Evolutionary conservation across 2,329 filamentous ascomycete genomes (phyloP).

Genomic region (Thielaviopsis ethacetica): DNA sequence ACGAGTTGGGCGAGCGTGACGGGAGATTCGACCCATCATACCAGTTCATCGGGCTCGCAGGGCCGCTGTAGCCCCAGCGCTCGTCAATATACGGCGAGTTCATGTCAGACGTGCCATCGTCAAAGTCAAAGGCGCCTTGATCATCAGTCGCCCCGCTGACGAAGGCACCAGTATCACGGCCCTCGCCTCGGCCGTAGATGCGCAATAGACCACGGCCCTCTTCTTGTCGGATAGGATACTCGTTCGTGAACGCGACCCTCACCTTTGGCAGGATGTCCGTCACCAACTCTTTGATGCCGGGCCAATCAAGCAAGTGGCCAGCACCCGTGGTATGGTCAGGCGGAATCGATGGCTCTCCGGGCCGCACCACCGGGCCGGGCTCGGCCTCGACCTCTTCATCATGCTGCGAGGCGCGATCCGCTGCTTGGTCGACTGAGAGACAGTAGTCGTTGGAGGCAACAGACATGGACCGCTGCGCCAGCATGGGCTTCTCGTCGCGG

Average conservation of each 20-base stretch:
- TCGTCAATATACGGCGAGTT: slow-evolving; percentile 37
- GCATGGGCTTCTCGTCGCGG: not conserved
- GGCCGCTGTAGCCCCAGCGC: slow-evolving; percentile 44
- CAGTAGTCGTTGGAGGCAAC: not conserved
- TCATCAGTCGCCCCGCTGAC: slow-evolving; percentile 12
- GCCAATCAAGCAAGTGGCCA: slow-evolving; percentile 61
- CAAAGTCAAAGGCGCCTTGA: slow-evolving; percentile 24
- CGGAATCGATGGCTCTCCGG: slow-evolving; percentile 55
- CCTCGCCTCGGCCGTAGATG: slow-evolving; percentile 66
- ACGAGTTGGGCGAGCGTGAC: not conserved
- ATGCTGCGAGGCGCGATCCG: slow-evolving; percentile 12
- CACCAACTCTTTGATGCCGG: slow-evolving; percentile 49
- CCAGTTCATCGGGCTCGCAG: slow-evolving; percentile 25
- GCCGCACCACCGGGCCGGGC: slow-evolving; percentile 33
- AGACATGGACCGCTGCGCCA: not conserved
- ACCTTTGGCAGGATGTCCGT: slow-evolving; percentile 29
- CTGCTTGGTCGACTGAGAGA: not conserved
- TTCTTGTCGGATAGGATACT: slow-evolving; percentile 65
- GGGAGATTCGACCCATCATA: slow-evolving; percentile 9
- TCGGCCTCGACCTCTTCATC: slow-evolving; percentile 35
- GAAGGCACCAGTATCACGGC: slow-evolving; percentile 16
- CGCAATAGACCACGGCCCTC: slow-evolving; percentile 57
- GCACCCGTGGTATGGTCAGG: slow-evolving; percentile 83
- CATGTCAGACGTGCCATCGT: slow-evolving; percentile 28
- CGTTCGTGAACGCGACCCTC: slow-evolving; percentile 39